Percentiles rank a stretch among this genome's conserved stretches.
Evolutionary conservation across 768 basidiomycete species (phyloP).

Genomic region (Guyanaporus albipodus): DNA sequence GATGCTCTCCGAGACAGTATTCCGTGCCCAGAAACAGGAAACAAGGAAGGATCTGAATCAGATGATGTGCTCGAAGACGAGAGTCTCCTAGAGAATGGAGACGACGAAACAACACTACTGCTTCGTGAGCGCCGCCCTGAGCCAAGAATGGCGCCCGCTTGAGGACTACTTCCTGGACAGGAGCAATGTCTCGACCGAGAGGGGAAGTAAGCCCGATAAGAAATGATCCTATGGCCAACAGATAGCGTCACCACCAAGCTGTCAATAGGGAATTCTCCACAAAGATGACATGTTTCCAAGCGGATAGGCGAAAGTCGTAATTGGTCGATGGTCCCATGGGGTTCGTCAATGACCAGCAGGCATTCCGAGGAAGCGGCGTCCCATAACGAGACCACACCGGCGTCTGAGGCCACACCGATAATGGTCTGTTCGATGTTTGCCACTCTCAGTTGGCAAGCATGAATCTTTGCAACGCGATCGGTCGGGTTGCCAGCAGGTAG

Average conservation of each 20-base stretch:
- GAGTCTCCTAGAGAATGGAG: conserved; percentile 48
- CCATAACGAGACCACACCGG: conserved; percentile 73
- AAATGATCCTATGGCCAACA: conserved; percentile 54
- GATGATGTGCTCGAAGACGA: conserved; percentile 39
- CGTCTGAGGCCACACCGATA: conserved; percentile 58
- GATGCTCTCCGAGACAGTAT: conserved; percentile 69
- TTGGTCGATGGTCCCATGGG: conserved; percentile 52
- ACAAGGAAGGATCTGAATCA: conserved; percentile 45
- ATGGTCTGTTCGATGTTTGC: conserved; percentile 50
- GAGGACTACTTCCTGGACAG: conserved; percentile 52
- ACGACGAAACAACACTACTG: conserved; percentile 47
- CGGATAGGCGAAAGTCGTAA: conserved; percentile 57
- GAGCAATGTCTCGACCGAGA: conserved; percentile 62
- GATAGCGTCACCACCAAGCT: conserved; percentile 66
- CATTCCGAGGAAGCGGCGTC: conserved; percentile 63
- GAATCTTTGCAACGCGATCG: conserved; percentile 51
- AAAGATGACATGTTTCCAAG: conserved; percentile 60
- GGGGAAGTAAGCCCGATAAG: conserved; percentile 61
- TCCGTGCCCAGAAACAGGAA: conserved; percentile 80
- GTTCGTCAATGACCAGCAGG: conserved; percentile 57
- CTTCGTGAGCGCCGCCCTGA: conserved; percentile 59
- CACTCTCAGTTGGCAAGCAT: conserved; percentile 51
- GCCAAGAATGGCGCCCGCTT: conserved; percentile 41
- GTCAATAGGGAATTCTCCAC: conserved; percentile 63
- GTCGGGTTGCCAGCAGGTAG: conserved; percentile 56